These are phyloP conservation scores for Eimeria acervulina DNA, from an alignment of 169 alveolate genomes.

Conservation along the genomic window DNA sequence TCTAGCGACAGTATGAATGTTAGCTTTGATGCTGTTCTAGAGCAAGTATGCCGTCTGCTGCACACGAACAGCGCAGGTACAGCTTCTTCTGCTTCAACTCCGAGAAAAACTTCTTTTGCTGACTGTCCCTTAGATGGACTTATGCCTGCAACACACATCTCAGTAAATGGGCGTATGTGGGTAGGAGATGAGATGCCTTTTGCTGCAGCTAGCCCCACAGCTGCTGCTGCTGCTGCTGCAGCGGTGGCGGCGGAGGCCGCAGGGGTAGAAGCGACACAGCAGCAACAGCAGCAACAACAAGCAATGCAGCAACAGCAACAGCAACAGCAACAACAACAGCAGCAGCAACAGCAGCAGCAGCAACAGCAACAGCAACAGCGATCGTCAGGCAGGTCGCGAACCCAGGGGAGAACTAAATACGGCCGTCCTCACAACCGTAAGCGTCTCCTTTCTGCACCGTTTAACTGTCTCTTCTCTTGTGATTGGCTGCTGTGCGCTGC, in stretches of 20 bases:
- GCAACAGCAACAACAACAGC: slow-evolving; percentile 24
- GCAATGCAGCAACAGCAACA: neutral
- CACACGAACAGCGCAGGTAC: slow-evolving; percentile 21
- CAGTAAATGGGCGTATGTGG: slow-evolving; percentile 56
- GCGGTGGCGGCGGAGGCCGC: slow-evolving; percentile 25
- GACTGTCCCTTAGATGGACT: neutral
- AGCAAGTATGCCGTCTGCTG: slow-evolving; percentile 25
- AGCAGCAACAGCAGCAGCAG: slow-evolving; percentile 24
- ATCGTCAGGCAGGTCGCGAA: slow-evolving; percentile 45
- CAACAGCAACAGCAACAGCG: slow-evolving; percentile 39
- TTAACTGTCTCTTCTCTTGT: neutral
- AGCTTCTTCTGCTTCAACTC: slow-evolving; percentile 20
- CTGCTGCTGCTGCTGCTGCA: slow-evolving; percentile 40
- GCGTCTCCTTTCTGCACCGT: neutral
- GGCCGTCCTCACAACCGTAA: slow-evolving; percentile 70
- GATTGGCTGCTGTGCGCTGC: neutral
- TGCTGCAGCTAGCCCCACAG: slow-evolving; percentile 2
- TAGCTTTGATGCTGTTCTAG: slow-evolving; percentile 45
- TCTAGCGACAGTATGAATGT: slow-evolving; percentile 37
- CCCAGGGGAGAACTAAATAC: slow-evolving; percentile 65
- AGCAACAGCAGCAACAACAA: slow-evolving; percentile 37
- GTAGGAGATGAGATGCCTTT: slow-evolving; percentile 6
- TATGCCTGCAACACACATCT: slow-evolving; percentile 34
- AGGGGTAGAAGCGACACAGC: slow-evolving; percentile 16
- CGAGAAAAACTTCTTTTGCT: neutral